These are phyloP conservation scores for Backusella morwellensis DNA, from an alignment of 192 early-diverging fungal genomes.

Conservation along the genomic window DNA sequence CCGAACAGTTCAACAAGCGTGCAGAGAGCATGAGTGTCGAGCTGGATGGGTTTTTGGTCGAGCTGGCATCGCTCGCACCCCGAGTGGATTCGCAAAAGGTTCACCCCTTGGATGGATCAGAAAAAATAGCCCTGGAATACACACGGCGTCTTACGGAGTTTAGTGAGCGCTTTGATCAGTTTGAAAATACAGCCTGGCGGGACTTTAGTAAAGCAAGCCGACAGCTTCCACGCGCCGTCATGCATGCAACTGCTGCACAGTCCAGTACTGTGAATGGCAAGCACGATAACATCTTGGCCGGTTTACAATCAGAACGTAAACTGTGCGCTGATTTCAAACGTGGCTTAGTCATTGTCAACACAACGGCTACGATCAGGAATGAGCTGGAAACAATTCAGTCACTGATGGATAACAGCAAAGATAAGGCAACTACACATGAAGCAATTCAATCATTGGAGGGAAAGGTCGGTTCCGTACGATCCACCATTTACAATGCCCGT, in stretches of 20 bases:
- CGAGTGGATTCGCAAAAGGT: background rate
- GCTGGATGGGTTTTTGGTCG: background rate
- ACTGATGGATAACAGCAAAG: conserved; percentile 28
- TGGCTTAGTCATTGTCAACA: background rate
- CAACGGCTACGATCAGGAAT: background rate
- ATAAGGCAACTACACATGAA: conserved; percentile 28
- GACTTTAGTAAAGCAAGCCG: conserved; percentile 1
- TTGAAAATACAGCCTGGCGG: conserved; percentile 12
- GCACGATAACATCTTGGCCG: background rate
- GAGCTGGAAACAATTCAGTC: conserved; percentile 24
- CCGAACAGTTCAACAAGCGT: background rate
- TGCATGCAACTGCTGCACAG: background rate
- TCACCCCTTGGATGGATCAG: conserved; percentile 15
- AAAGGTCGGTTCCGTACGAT: conserved; percentile 21
- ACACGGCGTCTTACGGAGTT: background rate
- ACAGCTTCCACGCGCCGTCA: conserved; percentile 10
- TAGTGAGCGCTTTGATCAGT: background rate
- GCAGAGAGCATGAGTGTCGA: conserved; percentile 6
- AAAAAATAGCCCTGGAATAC: conserved; percentile 2
- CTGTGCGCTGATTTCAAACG: background rate
- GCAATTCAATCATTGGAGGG: conserved; percentile 31
- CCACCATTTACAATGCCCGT: conserved; percentile 13
- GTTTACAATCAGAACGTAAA: background rate
- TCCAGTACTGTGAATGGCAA: background rate
- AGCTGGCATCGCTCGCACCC: background rate